phyloP scores from a whole-genome alignment of 768 basidiomycete species.

The Pleurotus platypus region DNA sequence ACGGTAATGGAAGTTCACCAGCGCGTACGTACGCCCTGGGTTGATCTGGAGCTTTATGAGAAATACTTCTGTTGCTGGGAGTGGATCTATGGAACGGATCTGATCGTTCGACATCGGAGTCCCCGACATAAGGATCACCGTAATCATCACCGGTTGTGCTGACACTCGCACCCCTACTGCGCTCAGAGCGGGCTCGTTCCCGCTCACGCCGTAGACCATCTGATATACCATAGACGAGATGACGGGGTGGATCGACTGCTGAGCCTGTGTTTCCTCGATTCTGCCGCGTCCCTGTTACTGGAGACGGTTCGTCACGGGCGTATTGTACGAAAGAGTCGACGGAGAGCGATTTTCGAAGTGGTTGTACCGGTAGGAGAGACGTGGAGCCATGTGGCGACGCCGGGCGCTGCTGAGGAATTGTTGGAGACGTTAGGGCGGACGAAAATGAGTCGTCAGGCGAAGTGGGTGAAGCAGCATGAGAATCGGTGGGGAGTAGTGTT shows the following conservation, averaged over 20 bases:
- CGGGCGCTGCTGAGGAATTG: constrained; percentile 10
- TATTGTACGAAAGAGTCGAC: constrained; percentile 69
- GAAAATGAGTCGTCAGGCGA: constrained; percentile 16
- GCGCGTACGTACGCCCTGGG: constrained; percentile 41
- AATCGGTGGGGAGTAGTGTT: background rate
- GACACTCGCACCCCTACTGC: constrained; percentile 54
- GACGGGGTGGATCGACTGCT: constrained; percentile 28
- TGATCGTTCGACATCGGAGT: constrained; percentile 54
- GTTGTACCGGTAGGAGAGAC: constrained; percentile 29
- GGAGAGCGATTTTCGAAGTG: constrained; percentile 70
- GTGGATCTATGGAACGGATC: constrained; percentile 35
- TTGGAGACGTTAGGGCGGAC: constrained; percentile 15
- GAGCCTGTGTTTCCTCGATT: constrained; percentile 34
- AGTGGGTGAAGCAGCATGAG: background rate
- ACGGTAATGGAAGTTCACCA: constrained; percentile 61
- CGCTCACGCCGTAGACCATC: constrained; percentile 17
- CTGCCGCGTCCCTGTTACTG: constrained; percentile 27
- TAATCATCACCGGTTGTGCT: constrained; percentile 42
- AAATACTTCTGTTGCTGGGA: constrained; percentile 44
- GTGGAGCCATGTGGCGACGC: constrained; percentile 20
- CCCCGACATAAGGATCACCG: constrained; percentile 31
- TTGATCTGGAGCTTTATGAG: constrained; percentile 44
- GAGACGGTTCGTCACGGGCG: constrained; percentile 30
- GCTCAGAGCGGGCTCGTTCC: constrained; percentile 30
- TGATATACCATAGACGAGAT: constrained; percentile 19